A percentile compares a stretch with the other conserved stretches of the same genome.
These are phyloP conservation scores for Globisporangium nagaii DNA, from an alignment of 352 stramenopile species.

Conservation along the genomic window DNA sequence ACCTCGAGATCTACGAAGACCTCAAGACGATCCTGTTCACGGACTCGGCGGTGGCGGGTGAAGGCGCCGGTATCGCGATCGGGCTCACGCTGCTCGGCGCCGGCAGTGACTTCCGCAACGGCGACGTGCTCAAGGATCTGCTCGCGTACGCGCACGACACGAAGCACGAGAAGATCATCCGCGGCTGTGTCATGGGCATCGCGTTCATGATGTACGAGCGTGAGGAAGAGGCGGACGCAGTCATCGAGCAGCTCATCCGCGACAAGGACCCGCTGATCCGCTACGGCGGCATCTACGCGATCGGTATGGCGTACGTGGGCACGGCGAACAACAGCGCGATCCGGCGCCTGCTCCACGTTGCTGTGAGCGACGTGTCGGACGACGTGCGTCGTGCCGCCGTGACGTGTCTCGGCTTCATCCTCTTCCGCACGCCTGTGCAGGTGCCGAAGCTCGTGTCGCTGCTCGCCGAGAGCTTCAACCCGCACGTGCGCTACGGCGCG, in stretches of 20 bases:
- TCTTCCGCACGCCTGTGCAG: slow-evolving; percentile 97
- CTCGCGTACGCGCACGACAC: slow-evolving; percentile 98
- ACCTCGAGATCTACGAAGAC: slow-evolving; percentile 95
- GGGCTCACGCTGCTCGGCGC: slow-evolving; percentile 96
- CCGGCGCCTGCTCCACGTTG: slow-evolving; percentile 95
- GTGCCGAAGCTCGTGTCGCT: slow-evolving; percentile 90
- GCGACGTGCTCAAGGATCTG: slow-evolving; percentile 90
- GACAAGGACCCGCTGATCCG: slow-evolving; percentile 98
- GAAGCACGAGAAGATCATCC: slow-evolving; percentile 99
- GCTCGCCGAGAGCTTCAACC: slow-evolving; percentile 99
- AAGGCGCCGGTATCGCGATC: slow-evolving; percentile 97
- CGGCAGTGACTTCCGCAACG: slow-evolving; percentile 80
- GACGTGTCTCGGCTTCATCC: slow-evolving; percentile 96
- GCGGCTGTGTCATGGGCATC: slow-evolving; percentile 96
- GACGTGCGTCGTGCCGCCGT: slow-evolving; percentile 98
- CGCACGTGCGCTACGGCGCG: slow-evolving; percentile 98
- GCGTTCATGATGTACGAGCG: slow-evolving; percentile 98
- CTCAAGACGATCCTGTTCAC: slow-evolving; percentile 97
- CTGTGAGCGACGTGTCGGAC: slow-evolving; percentile 98
- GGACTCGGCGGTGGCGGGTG: slow-evolving; percentile 96
- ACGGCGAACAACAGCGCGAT: slow-evolving; percentile 97
- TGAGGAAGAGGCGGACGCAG: slow-evolving; percentile 93
- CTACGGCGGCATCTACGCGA: slow-evolving; percentile 97
- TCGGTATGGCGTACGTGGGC: slow-evolving; percentile 97
- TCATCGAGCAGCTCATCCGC: slow-evolving; percentile 96